Evolutionary conservation across 2,329 filamentous ascomycete species (phyloP).

Genomic region (Tolypocladium capitatum): DNA sequence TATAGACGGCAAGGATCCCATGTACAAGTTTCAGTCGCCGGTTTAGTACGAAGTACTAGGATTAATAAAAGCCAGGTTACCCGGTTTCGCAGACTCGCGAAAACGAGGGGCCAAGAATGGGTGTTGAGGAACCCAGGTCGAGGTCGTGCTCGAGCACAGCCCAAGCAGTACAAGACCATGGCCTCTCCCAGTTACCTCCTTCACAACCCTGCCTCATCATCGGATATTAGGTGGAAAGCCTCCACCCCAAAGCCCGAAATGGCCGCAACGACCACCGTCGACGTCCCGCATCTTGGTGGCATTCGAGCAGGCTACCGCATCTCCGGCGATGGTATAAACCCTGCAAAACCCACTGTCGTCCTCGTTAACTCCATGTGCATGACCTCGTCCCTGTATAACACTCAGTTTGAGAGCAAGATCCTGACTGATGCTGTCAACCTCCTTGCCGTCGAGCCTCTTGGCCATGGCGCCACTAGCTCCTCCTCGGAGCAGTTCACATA

Average conservation of each 20-base stretch:
- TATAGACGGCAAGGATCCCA: too few relatives aligned
- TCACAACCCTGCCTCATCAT: not conserved
- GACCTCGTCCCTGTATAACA: slow-evolving; percentile 30
- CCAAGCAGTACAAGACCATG: not conserved
- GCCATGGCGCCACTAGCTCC: slow-evolving; percentile 33
- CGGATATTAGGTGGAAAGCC: not conserved
- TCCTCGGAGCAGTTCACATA: slow-evolving; percentile 37
- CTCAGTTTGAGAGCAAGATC: slow-evolving; percentile 26
- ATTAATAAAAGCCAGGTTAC: too few relatives aligned
- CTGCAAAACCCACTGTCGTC: slow-evolving; percentile 35
- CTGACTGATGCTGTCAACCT: slow-evolving; percentile 32
- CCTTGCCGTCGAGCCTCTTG: slow-evolving; percentile 38
- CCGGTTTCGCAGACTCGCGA: not conserved
- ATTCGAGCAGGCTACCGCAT: slow-evolving; percentile 32
- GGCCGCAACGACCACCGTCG: slow-evolving; percentile 27
- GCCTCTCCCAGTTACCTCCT: too few relatives aligned
- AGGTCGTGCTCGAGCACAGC: not conserved
- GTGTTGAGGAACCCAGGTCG: not conserved
- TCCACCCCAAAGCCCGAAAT: slow-evolving; percentile 7
- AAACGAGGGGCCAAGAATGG: not conserved
- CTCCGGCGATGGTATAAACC: slow-evolving; percentile 28
- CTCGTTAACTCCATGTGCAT: slow-evolving; percentile 40
- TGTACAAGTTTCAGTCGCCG: too few relatives aligned
- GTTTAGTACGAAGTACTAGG: too few relatives aligned
- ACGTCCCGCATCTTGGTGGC: slow-evolving; percentile 33